phyloP scores from a whole-genome alignment of 2,329 filamentous ascomycete genomes.

The Cladosporium sp. region DNA sequence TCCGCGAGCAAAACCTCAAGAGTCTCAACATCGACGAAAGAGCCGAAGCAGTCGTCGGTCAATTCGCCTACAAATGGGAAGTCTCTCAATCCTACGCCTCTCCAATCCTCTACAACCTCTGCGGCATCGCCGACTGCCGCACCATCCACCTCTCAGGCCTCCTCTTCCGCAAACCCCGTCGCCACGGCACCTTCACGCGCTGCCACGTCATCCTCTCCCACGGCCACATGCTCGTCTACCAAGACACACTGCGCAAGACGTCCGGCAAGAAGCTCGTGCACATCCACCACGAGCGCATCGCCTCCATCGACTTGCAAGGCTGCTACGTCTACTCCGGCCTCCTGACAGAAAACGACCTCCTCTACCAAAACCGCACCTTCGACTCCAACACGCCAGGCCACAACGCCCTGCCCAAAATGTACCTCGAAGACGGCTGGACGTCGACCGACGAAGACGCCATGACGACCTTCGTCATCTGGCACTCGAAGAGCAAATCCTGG shows the following conservation, averaged over 20 bases:
- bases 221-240: constrained; percentile 59
- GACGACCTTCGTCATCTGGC: constrained; percentile 64
- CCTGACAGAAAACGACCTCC: constrained; percentile 56
- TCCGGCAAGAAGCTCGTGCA: constrained; percentile 54
- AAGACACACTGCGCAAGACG: constrained; percentile 51
- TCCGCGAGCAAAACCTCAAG: constrained; percentile 55
- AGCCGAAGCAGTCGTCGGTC: constrained; percentile 59
- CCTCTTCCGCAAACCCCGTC: constrained; percentile 60
- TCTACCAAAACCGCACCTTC: constrained; percentile 61
- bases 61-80: constrained; percentile 65
- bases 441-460: constrained; percentile 61
- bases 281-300: constrained; percentile 58
- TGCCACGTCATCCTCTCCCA: constrained; percentile 57
- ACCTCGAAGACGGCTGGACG: constrained; percentile 57
- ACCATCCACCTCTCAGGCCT: constrained; percentile 58
- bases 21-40: constrained; percentile 61
- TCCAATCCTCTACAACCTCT: constrained; percentile 62
- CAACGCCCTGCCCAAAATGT: constrained; percentile 55
- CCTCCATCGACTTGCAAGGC: constrained; percentile 54
- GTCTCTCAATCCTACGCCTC: constrained; percentile 60
- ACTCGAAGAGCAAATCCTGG: constrained; percentile 52
- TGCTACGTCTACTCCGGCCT: constrained; percentile 64
- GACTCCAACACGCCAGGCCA: constrained; percentile 58
- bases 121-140: constrained; percentile 58
- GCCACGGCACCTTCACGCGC: constrained; percentile 57